Base-by-base conservation (phyloP, 108 stramenopile genomes). In the Aurantiochytrium sp. region DNA sequence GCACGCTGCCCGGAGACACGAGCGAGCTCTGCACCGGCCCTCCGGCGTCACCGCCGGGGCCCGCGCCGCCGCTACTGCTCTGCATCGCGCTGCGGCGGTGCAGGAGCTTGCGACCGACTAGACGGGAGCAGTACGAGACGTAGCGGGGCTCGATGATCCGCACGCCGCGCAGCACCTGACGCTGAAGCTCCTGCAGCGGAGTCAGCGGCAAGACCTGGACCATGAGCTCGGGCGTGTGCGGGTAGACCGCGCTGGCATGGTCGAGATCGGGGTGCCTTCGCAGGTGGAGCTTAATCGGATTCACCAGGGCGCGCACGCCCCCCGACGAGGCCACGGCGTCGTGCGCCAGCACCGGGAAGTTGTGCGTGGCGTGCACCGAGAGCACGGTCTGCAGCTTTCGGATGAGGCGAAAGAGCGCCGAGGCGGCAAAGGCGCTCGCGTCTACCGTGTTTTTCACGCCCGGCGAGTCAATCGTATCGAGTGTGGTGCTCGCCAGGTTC, bases 31-130 rank as follows among this genome's bases (percentile, higher is more conserved):
- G 10, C 15, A 15, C 17, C 50, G 8, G 50, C 15, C 17, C 17
- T 52, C 15, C 2, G 50, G 8, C 50, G 50, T 10, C 19, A 39
- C 24, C 39, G n/a, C 45, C 73, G 8, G 39, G 73, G 45, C 45
- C 73, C 24, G n/a, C n/a, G n/a, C 24, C 36, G 19, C 0, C 12
- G 2, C 10, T 3, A 0, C 73, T n/a, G 17, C 6, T 81, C n/a
- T 48, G 45, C 6, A 12, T 6, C 39, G 39, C n/a, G 17, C 39
- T 48, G 21, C 30, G 21, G 19, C 73, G 73, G 24, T 81, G 73
- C 12, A 81, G 12, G 73, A 81, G 24, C 45, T 81, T 81, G 73
- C 73, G 73, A 48, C 73, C 73, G n/a, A 81, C 73, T 6, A 81
- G 73, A n/a, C 45, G 39, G 12, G 42, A 12, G 45, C 73, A 81